Conservation (phyloP, 2,329 filamentous ascomycete genomes). For the Botryotinia calthae region DNA sequence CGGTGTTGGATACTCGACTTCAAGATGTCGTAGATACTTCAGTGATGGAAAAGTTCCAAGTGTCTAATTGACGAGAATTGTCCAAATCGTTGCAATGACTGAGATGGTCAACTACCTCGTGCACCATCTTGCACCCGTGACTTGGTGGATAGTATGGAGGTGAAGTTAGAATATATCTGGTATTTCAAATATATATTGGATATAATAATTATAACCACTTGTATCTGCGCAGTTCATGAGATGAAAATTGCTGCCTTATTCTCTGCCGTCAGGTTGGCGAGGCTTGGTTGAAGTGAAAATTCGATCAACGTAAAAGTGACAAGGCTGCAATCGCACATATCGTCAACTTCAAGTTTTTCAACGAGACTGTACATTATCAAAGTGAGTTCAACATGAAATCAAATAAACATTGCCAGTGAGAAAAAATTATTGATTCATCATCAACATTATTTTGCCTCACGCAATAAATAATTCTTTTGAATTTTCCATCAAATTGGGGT, state of each 20-base stretch:
- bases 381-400: neutral
- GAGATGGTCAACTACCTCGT: neutral
- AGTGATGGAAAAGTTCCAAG: neutral
- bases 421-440: neutral
- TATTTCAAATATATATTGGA: neutral
- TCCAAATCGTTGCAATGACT: neutral
- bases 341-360: neutral
- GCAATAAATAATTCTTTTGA: slow-evolving; percentile 18
- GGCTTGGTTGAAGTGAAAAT: neutral
- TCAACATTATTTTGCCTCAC: neutral
- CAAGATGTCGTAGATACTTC: neutral
- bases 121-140: neutral
- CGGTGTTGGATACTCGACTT: neutral
- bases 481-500: slow-evolving; percentile 24
- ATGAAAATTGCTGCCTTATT: neutral
- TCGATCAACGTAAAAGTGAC: neutral
- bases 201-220: neutral
- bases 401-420: neutral
- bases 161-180: neutral
- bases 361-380: neutral
- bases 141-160: neutral
- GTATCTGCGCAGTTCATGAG: neutral
- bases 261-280: neutral
- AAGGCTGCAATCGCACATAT: slow-evolving; percentile 1
- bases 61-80: neutral